A percentile compares a stretch with the other conserved stretches of the same genome.
Evolutionary conservation across 352 stramenopile species (phyloP).

Genomic region (Phytophthora uliginosa): DNA sequence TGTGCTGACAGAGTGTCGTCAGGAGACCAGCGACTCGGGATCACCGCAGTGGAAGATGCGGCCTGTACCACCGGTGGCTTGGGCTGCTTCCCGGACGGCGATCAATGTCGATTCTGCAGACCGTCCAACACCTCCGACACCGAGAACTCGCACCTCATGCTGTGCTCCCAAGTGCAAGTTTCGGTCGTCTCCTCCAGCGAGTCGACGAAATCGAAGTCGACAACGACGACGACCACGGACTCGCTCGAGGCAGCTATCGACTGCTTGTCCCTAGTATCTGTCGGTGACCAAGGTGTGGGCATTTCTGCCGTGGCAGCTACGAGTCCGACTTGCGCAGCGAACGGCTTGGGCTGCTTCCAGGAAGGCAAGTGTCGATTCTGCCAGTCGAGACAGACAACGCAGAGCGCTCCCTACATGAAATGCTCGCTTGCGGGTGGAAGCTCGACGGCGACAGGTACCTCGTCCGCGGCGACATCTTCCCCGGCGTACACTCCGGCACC

Average conservation of each 20-base stretch:
- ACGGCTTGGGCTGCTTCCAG: constrained; percentile 40
- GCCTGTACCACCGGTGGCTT: constrained; percentile 34
- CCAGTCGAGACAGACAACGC: constrained; percentile 31
- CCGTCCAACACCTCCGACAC: constrained; percentile 3
- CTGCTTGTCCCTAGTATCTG: constrained; percentile 34
- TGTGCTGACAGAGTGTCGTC: constrained; percentile 35
- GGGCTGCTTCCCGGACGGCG: constrained; percentile 34
- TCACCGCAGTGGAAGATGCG: constrained; percentile 49
- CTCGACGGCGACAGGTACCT: constrained; percentile 11
- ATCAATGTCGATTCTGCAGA: constrained; percentile 40
- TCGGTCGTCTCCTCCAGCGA: constrained; percentile 2
- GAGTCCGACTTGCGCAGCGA: constrained; percentile 28
- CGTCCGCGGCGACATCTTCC: background rate
- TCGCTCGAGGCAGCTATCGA: constrained; percentile 16
- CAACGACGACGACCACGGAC: background rate
- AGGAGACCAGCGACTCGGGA: constrained; percentile 42
- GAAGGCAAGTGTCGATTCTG: constrained; percentile 53
- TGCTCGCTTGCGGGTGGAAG: constrained; percentile 24
- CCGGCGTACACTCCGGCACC: constrained; percentile 13
- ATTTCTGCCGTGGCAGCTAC: constrained; percentile 35
- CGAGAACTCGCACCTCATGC: constrained; percentile 9
- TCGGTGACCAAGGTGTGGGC: constrained; percentile 38
- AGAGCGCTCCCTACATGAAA: constrained; percentile 37
- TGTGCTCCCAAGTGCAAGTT: constrained; percentile 26
- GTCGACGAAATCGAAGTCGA: background rate